Conservation (phyloP, 2,329 filamentous ascomycete species). For the Daldinia sp. region DNA sequence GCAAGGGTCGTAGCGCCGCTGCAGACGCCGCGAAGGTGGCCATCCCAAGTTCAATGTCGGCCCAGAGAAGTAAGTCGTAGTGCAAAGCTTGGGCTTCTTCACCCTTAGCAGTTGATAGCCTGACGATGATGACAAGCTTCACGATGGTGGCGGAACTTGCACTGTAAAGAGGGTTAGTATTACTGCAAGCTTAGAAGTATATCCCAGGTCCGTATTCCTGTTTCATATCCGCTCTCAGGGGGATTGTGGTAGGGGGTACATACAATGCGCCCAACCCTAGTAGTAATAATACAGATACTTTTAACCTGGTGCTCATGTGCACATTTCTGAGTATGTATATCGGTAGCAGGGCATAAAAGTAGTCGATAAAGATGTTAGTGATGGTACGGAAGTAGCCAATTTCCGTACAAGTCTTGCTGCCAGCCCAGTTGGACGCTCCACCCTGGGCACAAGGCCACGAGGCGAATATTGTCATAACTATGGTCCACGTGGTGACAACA, state of each 20-base stretch:
- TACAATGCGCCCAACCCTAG: constrained; percentile 52
- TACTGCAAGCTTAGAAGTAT: background rate
- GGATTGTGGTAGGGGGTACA: constrained; percentile 23
- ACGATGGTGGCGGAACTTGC: constrained; percentile 53
- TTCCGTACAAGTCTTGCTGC: constrained; percentile 46
- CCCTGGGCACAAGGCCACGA: constrained; percentile 49
- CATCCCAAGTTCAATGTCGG: constrained; percentile 51
- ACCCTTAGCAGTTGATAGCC: constrained; percentile 42
- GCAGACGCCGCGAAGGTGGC: constrained; percentile 50
- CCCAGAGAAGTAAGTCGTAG: constrained; percentile 51
- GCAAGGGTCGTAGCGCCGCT: constrained; percentile 50
- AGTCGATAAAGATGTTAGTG: constrained; percentile 53
- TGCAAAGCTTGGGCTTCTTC: constrained; percentile 45
- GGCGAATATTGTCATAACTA: constrained; percentile 51
- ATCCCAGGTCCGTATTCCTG: background rate
- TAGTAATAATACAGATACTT: constrained; percentile 48
- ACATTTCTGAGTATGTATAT: constrained; percentile 49
- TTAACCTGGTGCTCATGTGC: constrained; percentile 47
- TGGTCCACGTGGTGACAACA: constrained; percentile 49
- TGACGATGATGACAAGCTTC: constrained; percentile 51
- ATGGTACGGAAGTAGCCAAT: constrained; percentile 52
- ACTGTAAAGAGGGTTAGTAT: constrained; percentile 35
- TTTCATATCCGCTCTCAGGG: background rate
- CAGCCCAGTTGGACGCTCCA: constrained; percentile 50
- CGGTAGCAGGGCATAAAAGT: constrained; percentile 52